Conservation (phyloP, 495 filamentous ascomycete species). For the Penicillium roqueforti region DNA sequence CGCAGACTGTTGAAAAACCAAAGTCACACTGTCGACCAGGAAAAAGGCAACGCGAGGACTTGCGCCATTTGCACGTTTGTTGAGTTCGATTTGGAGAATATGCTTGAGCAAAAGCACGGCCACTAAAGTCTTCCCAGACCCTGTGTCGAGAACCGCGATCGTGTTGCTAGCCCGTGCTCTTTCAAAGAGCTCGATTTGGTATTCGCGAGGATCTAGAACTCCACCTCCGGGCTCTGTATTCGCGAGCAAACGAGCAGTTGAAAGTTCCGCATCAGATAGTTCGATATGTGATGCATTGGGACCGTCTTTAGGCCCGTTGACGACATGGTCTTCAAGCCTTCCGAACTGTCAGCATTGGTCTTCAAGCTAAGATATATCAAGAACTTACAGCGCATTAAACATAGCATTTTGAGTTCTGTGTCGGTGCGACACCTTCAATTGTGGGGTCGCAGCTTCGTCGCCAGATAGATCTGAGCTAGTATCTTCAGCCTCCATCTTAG, state of each 20-base stretch:
- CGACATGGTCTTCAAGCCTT: conserved; percentile 42
- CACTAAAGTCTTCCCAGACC: conserved; percentile 96
- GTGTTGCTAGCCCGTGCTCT: conserved; percentile 81
- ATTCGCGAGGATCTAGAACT: conserved; percentile 75
- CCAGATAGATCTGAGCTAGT: conserved; percentile 29
- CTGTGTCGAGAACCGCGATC: conserved; percentile 93
- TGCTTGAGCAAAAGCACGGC: conserved; percentile 82
- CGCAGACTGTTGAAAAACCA: conserved; percentile 86
- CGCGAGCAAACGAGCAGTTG: conserved; percentile 42
- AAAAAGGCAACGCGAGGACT: conserved; percentile 74
- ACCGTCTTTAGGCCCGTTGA: conserved; percentile 28
- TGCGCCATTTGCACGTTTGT: conserved; percentile 58
- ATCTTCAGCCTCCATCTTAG: conserved; percentile 1
- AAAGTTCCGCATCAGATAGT: conserved; percentile 25
- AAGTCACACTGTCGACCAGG: conserved; percentile 81
- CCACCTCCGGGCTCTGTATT: conserved; percentile 34
- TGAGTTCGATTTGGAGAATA: conserved; percentile 72
- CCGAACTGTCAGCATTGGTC: conserved; percentile 15
- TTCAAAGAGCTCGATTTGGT: conserved; percentile 91
- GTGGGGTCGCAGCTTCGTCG: conserved; percentile 20
- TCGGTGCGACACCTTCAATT: conserved; percentile 42
- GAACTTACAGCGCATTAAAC: conserved; percentile 50
- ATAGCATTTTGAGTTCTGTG: conserved; percentile 46
- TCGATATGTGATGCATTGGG: conserved; percentile 3
- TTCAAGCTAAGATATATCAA: background rate